Evolutionary conservation across 2,329 filamentous ascomycete genomes (phyloP), one percentile per base, ranked within the genome.

Genomic region (Gnomoniopsis sp.): DNA sequence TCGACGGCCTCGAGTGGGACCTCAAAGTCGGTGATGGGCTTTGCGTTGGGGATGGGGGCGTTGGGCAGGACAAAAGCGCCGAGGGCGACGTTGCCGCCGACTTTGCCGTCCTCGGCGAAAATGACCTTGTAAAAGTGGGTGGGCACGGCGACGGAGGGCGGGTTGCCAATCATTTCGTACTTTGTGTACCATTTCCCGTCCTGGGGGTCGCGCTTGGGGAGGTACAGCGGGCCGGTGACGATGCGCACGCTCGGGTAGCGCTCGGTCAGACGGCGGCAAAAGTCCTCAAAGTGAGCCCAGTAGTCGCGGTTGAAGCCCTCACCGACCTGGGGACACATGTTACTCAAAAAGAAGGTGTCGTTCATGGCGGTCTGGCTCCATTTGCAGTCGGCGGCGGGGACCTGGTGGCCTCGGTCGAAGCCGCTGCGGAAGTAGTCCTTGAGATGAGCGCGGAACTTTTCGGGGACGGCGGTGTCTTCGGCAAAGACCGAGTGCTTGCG

Each of bases 101-200:
- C 74, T 1, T 74, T 77, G 3, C 89, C 90, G 69, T 96, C 91
- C 76, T 99, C 95, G 26, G 91, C 95, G 69, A 95, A 96, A 67
- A 99, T 95, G 69, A 99, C 91, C 79, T 99, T 99, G 84, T 96
- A 99, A 77, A 99, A 99, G 74, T 99, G 95, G 22, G 95, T 99
- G 3, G 95, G 95, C 55, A 99, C 95, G 26, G 95, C 93, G 57
- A 99, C 89, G 68, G 92, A 96, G 8, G 95, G 93, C 64, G 95
- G 95, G 71, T 82, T 89, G 43, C 95, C 95, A 67, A 99, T 96
- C 60, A 99, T 89, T 78, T 99, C 95, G 78, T 99, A 98, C 62
- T 82, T 88, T 59, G 97, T 92, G 65, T 92, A 88, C 92, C 93
- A 99, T 79, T 98, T 98, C 67, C 90, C 89, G 77, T 98, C 95